Base-by-base conservation (phyloP, 1,139 yeast species). In the Ashbya aceris region DNA sequence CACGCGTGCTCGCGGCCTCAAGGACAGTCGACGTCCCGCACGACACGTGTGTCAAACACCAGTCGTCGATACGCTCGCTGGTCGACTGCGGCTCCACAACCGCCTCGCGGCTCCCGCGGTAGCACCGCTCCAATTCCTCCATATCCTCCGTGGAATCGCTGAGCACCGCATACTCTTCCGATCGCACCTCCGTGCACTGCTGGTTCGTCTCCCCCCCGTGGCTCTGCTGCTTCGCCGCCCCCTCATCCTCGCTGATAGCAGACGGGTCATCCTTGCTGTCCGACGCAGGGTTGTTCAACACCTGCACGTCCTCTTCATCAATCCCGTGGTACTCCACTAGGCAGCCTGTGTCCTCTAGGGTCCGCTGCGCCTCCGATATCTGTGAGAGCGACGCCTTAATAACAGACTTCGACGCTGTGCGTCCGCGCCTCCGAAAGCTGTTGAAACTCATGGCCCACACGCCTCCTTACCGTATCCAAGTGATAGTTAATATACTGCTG, bases 101-200 rank as follows among this genome's bases (percentile, higher is more conserved):
- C 11, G 36, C 20, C 30, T 33, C 17, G 26, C 12, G 35, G n/a
- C 37, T 35, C n/a, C 33, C 36, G 7, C 30, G 31, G 13, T 17
- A 36, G 26, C 30, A 27, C 9, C 27, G 34, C 14, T 34, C 30
- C 20, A 35, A 27, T 28, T 40, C 41, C 9, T 35, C 48, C n/a
- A 46, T 36, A 3, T 34, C 37, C n/a, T 44, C 42, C 30, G 47
- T 48, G 5, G 50, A 43, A 5, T 48, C 47, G 1, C 53, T 49
- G 12, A 50, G 46, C 11, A 50, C 45, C 2, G 51, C 54, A 20
- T 45, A 40, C 30, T 50, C 54, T n/a, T 49, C 48, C 23, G 43
- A 40, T 14, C 30, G 32, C 7, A 43, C 40, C 11, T 44, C 43
- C 27, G 39, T 43, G 29, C n/a, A 20, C 6, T 34, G 27, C 29